Base-by-base conservation (phyloP, 306 rosid species). In the Quillaja saponaria region DNA sequence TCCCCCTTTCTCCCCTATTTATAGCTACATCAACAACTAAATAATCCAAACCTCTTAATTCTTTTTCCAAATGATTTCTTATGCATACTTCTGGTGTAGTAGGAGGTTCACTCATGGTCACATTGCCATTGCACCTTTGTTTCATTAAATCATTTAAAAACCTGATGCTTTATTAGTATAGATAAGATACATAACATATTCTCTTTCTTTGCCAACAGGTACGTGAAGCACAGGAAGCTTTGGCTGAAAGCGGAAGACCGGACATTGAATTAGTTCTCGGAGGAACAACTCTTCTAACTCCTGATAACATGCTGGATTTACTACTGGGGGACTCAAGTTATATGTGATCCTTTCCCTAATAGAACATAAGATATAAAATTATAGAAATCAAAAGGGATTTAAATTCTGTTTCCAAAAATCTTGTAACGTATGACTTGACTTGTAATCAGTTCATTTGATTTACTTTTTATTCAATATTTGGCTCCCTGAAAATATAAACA, bases 231-330 rank as follows among this genome's bases (percentile, higher is more conserved):
- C 85, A 75, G 15, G 92, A 86, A 72, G 98, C 96, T 39, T 66
- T 88, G 68, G 75, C 90, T 13, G 98, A 82, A 50, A 77, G 84
- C 38, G 92, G 95, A 77, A 86, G 96, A 71, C 96, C 96, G 34
- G 94, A 91, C 49, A 80, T 86, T 13, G 96, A 91, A 81, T 69
- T 91, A 77, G 71, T 91, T 67, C 38, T 91, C 40, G 95, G 98
- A 31, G 98, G 98, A 84, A 88, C 96, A 58, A 84, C 88, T 52
- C 81, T 88, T 39, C 80, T 86, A 49, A 79, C 96, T 63, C 91
- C 96, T 0, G 68, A 84, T 61, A 80, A 82, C 76, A 82, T 88
- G 96, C 88, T 86, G 18, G 84, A 84, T 71, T 73, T 86, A 46
- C 67, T 91, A 51, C 55, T 84, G 35, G 95, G 96, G 39, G 74